These are phyloP conservation scores for Silene noctiflora DNA, from an alignment of 179 eudicot species.

Conservation along the genomic window DNA sequence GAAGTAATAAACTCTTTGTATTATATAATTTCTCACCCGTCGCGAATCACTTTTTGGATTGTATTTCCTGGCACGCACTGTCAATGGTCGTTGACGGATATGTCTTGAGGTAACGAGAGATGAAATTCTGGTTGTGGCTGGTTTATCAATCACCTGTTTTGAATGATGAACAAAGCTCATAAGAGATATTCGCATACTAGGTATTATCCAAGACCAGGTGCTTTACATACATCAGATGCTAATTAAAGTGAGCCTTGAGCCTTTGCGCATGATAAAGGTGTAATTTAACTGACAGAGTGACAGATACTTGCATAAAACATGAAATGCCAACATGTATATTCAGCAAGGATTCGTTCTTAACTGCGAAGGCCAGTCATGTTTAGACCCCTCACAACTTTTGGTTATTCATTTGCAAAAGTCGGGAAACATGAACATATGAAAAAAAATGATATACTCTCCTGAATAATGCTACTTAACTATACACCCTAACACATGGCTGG, in stretches of 20 bases:
- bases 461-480: neutral
- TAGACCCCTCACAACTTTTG: neutral
- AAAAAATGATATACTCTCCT: neutral
- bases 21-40: conserved; percentile 36
- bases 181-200: neutral
- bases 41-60: conserved; percentile 36
- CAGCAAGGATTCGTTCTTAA: too few relatives aligned
- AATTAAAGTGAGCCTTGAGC: too few relatives aligned
- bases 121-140: conserved; percentile 31
- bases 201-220: neutral
- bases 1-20: neutral
- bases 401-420: neutral
- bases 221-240: neutral
- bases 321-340: too few relatives aligned
- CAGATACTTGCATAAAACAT: too few relatives aligned
- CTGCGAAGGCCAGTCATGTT: too few relatives aligned
- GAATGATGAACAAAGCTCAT: conserved; percentile 16
- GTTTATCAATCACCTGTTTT: conserved; percentile 46
- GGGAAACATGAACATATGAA: neutral
- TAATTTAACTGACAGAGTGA: too few relatives aligned
- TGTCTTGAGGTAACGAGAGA: conserved; percentile 36
- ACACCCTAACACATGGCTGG: too few relatives aligned
- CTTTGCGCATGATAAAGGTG: too few relatives aligned
- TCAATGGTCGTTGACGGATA: conserved; percentile 31
- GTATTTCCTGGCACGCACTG: conserved; percentile 37